Base-by-base conservation (phyloP, 108 stramenopile species). In the Conticribra guillardii region DNA sequence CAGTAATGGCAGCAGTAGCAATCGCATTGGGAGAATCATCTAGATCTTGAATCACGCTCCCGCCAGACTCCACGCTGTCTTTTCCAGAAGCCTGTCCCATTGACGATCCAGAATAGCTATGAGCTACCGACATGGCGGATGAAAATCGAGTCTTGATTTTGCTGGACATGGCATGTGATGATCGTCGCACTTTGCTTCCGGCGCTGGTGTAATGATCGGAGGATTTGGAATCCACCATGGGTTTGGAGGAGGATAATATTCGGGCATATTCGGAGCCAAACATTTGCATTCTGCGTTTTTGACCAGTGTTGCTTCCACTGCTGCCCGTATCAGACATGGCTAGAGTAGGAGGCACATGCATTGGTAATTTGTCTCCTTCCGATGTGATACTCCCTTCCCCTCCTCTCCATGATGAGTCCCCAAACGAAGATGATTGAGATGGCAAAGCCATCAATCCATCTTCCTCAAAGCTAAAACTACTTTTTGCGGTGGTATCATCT, bases 251-350 rank as follows among this genome's bases (percentile, higher is more conserved):
- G 11, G 89, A 89, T 23, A 95, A 56, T 45, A 85, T 77, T 0
- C 91, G 83, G 18, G 94, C 94, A 79, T 95, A 95, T 63, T 95
- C 94, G 0, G 89, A 91, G 22, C 89, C 94, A 81, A 91, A 95
- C 89, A 93, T 87, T 73, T 84, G 78, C 1, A 89, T 79, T 24
- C 85, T 61, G 22, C 55, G 82, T 48, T 71, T 81, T 47, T 49
- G 41, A 2, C 14, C 33, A 33, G 41, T 46, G 7, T 26, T 47
- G 34, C 47, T 29, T 17, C 14, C 23, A 28, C 29, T 55, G 18
- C 48, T 54, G 52, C 59, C 34, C 44, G 34, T n/a, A 48, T 62
- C 21, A 41, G 48, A 30, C 28, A 41, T 5, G 41, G 61, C 51
- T 33, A 46, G 28, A 17, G 23, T 7, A 19, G 31, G 61, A 54